Conservation (phyloP, 495 filamentous ascomycete genomes). For the Penicillium desertorum region DNA sequence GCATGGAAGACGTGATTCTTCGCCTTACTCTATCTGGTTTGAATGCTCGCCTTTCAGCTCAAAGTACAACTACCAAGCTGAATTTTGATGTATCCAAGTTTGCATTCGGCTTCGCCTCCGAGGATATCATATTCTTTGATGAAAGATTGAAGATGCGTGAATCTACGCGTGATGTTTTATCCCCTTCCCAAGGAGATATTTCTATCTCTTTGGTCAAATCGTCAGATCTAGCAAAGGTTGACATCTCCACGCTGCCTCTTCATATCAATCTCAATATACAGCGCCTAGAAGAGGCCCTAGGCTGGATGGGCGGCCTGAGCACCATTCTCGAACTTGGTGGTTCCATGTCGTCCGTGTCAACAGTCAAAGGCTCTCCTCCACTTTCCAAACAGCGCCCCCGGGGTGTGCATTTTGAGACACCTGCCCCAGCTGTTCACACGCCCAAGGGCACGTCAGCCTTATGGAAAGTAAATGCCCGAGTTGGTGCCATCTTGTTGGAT, state of each 20-base stretch:
- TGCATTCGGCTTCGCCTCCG: constrained; percentile 68
- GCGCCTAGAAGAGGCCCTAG: constrained; percentile 79
- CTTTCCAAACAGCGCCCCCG: constrained; percentile 40
- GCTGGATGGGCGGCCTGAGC: constrained; percentile 88
- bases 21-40: constrained; percentile 30
- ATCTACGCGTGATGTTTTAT: constrained; percentile 62
- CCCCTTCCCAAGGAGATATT: constrained; percentile 62
- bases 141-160: constrained; percentile 64
- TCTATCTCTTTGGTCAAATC: constrained; percentile 58
- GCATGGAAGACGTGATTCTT: constrained; percentile 40
- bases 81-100: constrained; percentile 60
- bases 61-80: constrained; percentile 26
- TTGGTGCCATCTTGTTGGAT: constrained; percentile 73
- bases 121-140: constrained; percentile 74
- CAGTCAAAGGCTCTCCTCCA: constrained; percentile 43
- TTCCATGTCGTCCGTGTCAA: constrained; percentile 74
- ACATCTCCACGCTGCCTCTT: constrained; percentile 81
- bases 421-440: constrained; percentile 21
- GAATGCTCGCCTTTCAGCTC: constrained; percentile 25
- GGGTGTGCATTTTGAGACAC: constrained; percentile 72
- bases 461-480: constrained; percentile 69
- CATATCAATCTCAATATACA: constrained; percentile 75
- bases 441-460: constrained; percentile 32
- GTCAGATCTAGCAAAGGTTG: constrained; percentile 52
- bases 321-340: constrained; percentile 84